These are phyloP conservation scores for Pseudozyma sp. DNA, from an alignment of 1,284 basidiomycete genomes.

Conservation along the genomic window DNA sequence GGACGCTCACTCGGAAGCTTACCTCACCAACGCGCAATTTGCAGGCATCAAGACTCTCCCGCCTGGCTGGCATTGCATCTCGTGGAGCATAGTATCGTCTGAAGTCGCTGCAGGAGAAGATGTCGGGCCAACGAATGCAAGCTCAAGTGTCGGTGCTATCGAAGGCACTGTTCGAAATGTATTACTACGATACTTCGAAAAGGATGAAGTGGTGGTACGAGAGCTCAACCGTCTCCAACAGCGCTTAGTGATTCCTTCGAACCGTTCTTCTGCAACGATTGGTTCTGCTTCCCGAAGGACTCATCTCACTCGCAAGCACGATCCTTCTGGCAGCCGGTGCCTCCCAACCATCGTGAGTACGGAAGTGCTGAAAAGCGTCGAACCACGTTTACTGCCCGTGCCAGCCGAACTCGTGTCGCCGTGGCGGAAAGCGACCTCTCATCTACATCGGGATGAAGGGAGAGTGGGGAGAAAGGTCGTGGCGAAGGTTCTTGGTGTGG, in stretches of 20 bases:
- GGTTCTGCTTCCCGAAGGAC: background rate
- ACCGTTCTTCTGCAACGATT: background rate
- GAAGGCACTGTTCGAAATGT: constrained; percentile 18
- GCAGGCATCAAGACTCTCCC: constrained; percentile 39
- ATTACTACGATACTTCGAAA: constrained; percentile 20
- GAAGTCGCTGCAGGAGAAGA: background rate
- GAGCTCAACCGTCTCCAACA: constrained; percentile 25
- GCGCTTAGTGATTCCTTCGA: constrained; percentile 17
- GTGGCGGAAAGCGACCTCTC: constrained; percentile 24
- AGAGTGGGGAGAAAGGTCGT: constrained; percentile 20
- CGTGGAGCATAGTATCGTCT: constrained; percentile 25
- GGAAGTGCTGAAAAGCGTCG: constrained; percentile 26
- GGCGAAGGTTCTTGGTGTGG: constrained; percentile 29
- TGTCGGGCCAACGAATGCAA: background rate
- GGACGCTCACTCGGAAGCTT: constrained; percentile 30
- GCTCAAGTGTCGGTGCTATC: background rate
- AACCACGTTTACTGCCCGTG: constrained; percentile 25
- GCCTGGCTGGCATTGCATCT: constrained; percentile 46
- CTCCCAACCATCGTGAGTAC: constrained; percentile 10
- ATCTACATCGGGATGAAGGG: constrained; percentile 14
- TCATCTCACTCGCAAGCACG: constrained; percentile 9
- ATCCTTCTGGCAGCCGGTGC: background rate
- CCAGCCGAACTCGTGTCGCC: constrained; percentile 4
- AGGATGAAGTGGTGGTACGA: constrained; percentile 12
- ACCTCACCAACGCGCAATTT: constrained; percentile 37